Evolutionary conservation across 2,329 filamentous ascomycete species (phyloP), one percentile per base, ranked within the genome.

Genomic region (Dryadomyces sulphureus): DNA sequence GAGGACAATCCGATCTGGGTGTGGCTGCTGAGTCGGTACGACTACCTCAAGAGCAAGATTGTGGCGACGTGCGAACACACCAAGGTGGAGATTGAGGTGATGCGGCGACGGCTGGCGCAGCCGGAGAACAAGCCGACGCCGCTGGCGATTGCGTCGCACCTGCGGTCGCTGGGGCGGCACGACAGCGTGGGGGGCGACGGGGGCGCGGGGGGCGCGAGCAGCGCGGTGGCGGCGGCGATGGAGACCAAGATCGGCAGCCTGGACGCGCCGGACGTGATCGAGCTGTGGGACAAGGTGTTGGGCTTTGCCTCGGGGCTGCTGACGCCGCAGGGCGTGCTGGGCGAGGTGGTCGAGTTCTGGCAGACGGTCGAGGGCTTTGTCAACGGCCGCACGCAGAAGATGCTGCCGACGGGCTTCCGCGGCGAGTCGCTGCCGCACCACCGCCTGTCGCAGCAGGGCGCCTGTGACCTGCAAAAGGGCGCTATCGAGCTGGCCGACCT

Each of bases 1-100:
- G 84, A 94, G 9, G 88, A 96, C 49, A 98, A 94, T 55, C 92
- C 92, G 1, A 94, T 98, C 51, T 94, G 86, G 85, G 75, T 93
- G 11, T 98, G 92, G 89, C 76, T 98, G 22, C 68, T 90, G 46
- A 94, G 87, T 57, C 80, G 86, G 40, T 93, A 89, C 58, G 86
- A 94, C 52, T 81, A 89, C 57, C 70, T 98, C 47, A 95, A 92
- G 62, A 79, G 79, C 52, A 93, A 85, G 59, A 90, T 96, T 45
- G 76, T 78, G 38, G 70, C 75, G 0, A 83, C 81, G 14, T 86
- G 87, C 45, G 88, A 96, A 52, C 79, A 88, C n/a, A 81, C 84
- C 45, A 85, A 84, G 59, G 78, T 94, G 17, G 90, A 98, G 62
- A 88, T 96, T 53, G 92, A 98, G 61, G 83, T 96, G 21, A 67